Percentiles rank a stretch among this genome's conserved stretches.
Evolutionary conservation across 306 rosid species (phyloP).

Genomic region (Abrus precatorius): DNA sequence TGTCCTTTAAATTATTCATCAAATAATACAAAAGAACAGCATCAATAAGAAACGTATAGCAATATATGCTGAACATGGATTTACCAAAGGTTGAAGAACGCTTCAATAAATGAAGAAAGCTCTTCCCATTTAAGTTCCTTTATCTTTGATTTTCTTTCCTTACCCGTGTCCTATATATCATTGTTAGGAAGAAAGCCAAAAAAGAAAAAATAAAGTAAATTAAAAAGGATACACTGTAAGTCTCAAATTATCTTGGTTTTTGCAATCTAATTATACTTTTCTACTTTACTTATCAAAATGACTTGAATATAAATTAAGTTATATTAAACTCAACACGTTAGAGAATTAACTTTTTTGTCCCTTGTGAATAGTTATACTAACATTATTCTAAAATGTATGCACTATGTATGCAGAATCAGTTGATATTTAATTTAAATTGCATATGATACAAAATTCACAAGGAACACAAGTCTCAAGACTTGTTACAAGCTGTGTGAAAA

Average conservation of each 20-base stretch:
- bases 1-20: too few relatives aligned
- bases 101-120: slow-evolving; percentile 37
- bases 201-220: not conserved
- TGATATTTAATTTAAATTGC: not conserved
- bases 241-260: not conserved
- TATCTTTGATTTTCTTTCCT: slow-evolving; percentile 18
- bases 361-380: not conserved
- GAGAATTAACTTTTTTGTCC: not conserved
- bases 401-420: not conserved
- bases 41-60: not conserved
- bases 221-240: not conserved
- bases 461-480: slow-evolving; percentile 32
- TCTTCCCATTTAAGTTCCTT: slow-evolving; percentile 37
- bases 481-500: slow-evolving; percentile 1
- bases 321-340: not conserved
- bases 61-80: not conserved
- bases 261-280: slow-evolving; percentile 1
- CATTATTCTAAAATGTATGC: not conserved
- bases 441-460: slow-evolving; percentile 1
- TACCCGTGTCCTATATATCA: not conserved
- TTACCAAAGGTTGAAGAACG: slow-evolving; percentile 5
- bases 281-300: not conserved
- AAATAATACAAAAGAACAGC: slow-evolving; percentile 9
- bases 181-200: slow-evolving; percentile 20
- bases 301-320: not conserved